A percentile compares a stretch with the other conserved stretches of the same genome.
Conservation (phyloP, 2,329 filamentous ascomycete genomes). For the Mycosphaerella arachidis region DNA sequence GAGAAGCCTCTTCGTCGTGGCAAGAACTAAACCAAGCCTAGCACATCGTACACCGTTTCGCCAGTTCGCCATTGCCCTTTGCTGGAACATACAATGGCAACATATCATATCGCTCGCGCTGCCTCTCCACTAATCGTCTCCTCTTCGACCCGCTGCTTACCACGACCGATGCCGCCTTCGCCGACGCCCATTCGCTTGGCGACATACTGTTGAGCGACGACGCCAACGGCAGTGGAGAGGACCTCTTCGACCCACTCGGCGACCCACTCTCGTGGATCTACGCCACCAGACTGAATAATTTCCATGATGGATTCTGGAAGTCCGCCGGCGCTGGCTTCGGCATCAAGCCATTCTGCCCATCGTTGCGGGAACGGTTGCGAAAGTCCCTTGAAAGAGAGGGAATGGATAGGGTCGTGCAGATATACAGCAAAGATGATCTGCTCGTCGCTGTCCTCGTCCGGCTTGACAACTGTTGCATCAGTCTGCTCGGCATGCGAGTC, state of each 20-base stretch:
- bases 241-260: constrained; percentile 95
- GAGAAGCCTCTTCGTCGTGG: background rate
- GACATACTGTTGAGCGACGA: constrained; percentile 92
- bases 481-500: constrained; percentile 30
- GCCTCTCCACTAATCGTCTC: constrained; percentile 55
- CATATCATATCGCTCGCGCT: constrained; percentile 47
- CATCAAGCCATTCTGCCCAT: constrained; percentile 91
- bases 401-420: constrained; percentile 82
- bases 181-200: constrained; percentile 94
- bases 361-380: constrained; percentile 77
- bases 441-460: constrained; percentile 52
- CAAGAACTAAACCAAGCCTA: background rate
- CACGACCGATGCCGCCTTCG: constrained; percentile 63
- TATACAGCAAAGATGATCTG: constrained; percentile 71
- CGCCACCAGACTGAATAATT: constrained; percentile 68
- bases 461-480: constrained; percentile 6
- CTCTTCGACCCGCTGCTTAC: constrained; percentile 52
- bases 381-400: constrained; percentile 77
- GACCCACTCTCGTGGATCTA: constrained; percentile 95
- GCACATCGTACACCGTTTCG: background rate
- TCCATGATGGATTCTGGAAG: constrained; percentile 81
- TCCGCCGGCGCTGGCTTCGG: constrained; percentile 47
- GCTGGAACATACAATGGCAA: background rate
- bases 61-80: background rate
- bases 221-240: constrained; percentile 69